Percentiles rank a stretch among this genome's conserved stretches.
Evolutionary conservation across 1,284 basidiomycete genomes (phyloP).

Genomic region (Irpex rosettiformis): DNA sequence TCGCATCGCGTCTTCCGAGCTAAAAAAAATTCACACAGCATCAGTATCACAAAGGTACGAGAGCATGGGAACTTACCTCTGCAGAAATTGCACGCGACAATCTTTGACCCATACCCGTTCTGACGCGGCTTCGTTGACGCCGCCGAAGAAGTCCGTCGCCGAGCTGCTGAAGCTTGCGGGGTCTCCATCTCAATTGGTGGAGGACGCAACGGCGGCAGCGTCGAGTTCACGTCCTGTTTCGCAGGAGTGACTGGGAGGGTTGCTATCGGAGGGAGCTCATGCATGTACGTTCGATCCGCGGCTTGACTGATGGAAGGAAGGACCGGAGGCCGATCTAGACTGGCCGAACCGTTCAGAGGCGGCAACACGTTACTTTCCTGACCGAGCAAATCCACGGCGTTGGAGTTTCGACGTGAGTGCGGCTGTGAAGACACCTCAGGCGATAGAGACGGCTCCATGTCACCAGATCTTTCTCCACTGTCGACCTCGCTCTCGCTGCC

Average conservation of each 20-base stretch:
- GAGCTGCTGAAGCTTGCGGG: constrained; percentile 12
- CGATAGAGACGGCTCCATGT: constrained; percentile 55
- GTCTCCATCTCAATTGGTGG: constrained; percentile 27
- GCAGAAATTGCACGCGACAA: constrained; percentile 81
- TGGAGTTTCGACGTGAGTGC: constrained; percentile 57
- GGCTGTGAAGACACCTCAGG: constrained; percentile 57
- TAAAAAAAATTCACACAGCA: constrained; percentile 29
- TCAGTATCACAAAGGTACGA: constrained; percentile 12
- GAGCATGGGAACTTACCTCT: constrained; percentile 74
- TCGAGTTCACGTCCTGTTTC: constrained; percentile 17
- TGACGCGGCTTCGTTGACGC: constrained; percentile 58
- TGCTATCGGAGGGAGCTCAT: constrained; percentile 68
- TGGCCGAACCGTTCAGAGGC: constrained; percentile 18
- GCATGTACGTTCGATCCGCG: constrained; percentile 19
- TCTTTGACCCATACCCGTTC: constrained; percentile 72
- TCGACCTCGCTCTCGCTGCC: constrained; percentile 55
- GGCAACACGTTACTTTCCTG: constrained; percentile 21
- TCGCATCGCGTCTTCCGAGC: constrained; percentile 84
- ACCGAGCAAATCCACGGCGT: constrained; percentile 35
- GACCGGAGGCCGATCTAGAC: constrained; percentile 22
- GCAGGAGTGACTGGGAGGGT: constrained; percentile 46
- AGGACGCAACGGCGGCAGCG: constrained; percentile 19
- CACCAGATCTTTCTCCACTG: constrained; percentile 35
- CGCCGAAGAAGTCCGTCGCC: constrained; percentile 68
- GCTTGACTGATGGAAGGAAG: constrained; percentile 25